phyloP scores from a whole-genome alignment of 2,329 filamentous ascomycete species.

The Podosphaera fusca region DNA sequence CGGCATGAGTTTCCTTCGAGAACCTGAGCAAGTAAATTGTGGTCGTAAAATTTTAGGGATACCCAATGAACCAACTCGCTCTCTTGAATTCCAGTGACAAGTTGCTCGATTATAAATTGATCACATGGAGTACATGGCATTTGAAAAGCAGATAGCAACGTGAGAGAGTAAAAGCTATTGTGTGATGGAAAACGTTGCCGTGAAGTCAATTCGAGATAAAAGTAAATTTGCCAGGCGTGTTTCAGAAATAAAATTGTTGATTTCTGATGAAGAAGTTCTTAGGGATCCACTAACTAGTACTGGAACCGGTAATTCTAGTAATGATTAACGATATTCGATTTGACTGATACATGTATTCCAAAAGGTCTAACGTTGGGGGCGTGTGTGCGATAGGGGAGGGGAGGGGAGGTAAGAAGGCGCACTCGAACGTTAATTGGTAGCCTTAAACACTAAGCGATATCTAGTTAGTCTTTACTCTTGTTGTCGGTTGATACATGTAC shows the following conservation, averaged over 20 bases:
- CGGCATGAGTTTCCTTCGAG: background rate
- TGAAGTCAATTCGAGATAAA: background rate
- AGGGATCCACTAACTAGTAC: background rate
- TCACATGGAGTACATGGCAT: background rate
- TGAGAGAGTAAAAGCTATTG: background rate
- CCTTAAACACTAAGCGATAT: background rate
- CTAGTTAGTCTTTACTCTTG: background rate
- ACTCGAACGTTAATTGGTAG: background rate
- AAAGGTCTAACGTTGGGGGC: background rate
- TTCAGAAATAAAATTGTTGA: background rate
- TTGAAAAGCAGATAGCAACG: background rate
- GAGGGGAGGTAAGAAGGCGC: too few relatives aligned
- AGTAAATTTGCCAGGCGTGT: background rate
- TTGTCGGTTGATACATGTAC: background rate
- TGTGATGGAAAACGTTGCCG: background rate
- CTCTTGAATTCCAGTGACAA: background rate
- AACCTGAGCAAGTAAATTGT: background rate
- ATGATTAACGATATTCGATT: too few relatives aligned
- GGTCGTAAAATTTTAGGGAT: background rate
- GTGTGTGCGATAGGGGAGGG: background rate
- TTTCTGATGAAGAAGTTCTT: background rate
- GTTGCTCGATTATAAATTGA: background rate
- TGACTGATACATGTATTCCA: too few relatives aligned
- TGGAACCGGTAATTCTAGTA: background rate
- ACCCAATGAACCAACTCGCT: background rate